phyloP scores from a whole-genome alignment of 148 eudicot genomes.

The Rhododendron molle region DNA sequence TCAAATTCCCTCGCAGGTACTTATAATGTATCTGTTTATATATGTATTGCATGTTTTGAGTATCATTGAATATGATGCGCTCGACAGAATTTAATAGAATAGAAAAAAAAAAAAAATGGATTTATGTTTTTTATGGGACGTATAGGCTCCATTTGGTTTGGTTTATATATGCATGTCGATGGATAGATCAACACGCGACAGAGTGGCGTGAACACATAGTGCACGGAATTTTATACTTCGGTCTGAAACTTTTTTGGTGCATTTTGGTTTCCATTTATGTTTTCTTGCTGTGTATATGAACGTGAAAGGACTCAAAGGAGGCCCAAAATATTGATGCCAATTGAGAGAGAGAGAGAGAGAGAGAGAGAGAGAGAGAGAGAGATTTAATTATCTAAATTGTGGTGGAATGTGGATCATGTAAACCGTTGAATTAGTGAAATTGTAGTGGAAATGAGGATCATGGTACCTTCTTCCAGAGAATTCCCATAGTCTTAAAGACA shows the following conservation, averaged over 20 bases:
- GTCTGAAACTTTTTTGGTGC: not conserved
- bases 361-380: not conserved
- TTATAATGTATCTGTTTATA: not conserved
- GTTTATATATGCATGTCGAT: not conserved
- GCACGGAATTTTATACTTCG: not conserved
- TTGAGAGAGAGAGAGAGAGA: not conserved
- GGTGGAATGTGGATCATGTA: not conserved
- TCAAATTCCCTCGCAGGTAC: slow-evolving; percentile 53
- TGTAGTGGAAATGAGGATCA: not conserved
- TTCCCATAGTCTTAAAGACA: not conserved
- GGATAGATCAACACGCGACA: not conserved
- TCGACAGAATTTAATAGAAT: not conserved
- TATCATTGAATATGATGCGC: not conserved
- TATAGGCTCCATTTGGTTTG: not conserved
- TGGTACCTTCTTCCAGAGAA: not conserved
- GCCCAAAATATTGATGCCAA: not conserved
- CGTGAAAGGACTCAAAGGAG: not conserved
- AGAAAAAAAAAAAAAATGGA: too few species aligned
- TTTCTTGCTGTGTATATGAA: not conserved
- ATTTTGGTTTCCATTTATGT: not conserved
- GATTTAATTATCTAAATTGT: not conserved
- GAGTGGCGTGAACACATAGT: not conserved
- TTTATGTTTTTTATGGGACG: not conserved
- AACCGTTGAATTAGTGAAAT: not conserved
- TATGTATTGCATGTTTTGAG: not conserved